Evolutionary conservation across 164 flowering plant genomes (phyloP).

Genomic region (Brasenia schreberi): DNA sequence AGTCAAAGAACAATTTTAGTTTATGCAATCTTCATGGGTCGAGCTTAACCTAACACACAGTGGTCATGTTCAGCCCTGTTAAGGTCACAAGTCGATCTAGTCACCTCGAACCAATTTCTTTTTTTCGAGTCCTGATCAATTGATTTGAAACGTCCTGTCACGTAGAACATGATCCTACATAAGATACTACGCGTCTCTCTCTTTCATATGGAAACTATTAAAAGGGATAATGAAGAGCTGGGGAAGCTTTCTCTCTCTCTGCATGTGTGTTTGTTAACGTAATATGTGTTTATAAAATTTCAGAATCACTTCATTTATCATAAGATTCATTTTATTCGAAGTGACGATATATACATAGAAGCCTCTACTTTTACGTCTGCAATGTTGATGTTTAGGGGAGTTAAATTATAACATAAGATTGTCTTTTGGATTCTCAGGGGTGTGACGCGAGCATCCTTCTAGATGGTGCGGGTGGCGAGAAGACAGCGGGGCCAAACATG

Average conservation of each 20-base stretch:
- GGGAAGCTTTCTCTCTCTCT: too few relatives aligned
- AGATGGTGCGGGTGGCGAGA: slow-evolving; percentile 28
- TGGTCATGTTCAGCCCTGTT: too few relatives aligned
- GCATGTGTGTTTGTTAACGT: too few relatives aligned
- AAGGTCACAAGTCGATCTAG: too few relatives aligned
- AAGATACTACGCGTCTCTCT: background rate
- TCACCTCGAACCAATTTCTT: too few relatives aligned
- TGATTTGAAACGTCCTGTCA: background rate
- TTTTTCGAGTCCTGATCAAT: too few relatives aligned
- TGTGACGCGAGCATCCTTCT: slow-evolving; percentile 48
- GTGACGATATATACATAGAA: background rate
- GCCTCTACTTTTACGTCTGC: background rate
- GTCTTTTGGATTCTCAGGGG: slow-evolving; percentile 21
- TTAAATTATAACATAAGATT: background rate
- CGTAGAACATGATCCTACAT: background rate
- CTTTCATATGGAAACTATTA: background rate
- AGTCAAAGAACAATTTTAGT: too few relatives aligned
- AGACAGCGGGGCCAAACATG: slow-evolving; percentile 20
- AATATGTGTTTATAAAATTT: too few relatives aligned
- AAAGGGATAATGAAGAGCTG: background rate
- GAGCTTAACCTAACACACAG: too few relatives aligned
- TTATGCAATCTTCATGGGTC: too few relatives aligned
- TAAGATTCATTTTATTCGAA: background rate
- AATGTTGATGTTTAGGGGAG: background rate
- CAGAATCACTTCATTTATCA: background rate